Conservation (phyloP, 805 yeast genomes). For the Pichia cabralensis region DNA sequence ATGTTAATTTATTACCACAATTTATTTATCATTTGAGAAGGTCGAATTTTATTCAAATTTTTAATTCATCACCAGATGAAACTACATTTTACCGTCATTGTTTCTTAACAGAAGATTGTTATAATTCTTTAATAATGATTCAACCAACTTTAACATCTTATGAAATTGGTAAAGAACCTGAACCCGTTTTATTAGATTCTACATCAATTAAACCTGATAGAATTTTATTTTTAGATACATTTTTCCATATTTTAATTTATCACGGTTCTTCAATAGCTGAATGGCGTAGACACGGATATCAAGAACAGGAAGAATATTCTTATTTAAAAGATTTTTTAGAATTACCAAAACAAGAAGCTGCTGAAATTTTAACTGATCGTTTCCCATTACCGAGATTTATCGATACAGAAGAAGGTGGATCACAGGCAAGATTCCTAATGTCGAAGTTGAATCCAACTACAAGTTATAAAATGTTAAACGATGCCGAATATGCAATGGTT, state of each 20-base stretch:
- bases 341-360: constrained; percentile 56
- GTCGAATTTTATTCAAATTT: constrained; percentile 54
- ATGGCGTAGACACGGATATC: constrained; percentile 58
- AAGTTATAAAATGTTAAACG: constrained; percentile 29
- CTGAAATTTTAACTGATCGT: constrained; percentile 52
- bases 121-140: constrained; percentile 54
- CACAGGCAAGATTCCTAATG: constrained; percentile 63
- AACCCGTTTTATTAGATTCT: constrained; percentile 56
- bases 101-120: constrained; percentile 50
- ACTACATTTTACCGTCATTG: constrained; percentile 56
- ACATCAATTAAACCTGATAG: constrained; percentile 47
- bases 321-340: constrained; percentile 51
- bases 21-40: constrained; percentile 59
- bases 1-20: constrained; percentile 51
- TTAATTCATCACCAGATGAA: constrained; percentile 66
- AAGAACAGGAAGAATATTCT: constrained; percentile 48
- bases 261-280: constrained; percentile 60
- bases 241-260: constrained; percentile 57
- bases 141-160: constrained; percentile 59
- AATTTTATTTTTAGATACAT: constrained; percentile 53
- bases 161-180: constrained; percentile 48
- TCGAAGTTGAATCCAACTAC: constrained; percentile 63
- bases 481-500: too few relatives aligned
- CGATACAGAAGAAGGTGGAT: constrained; percentile 68
- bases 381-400: constrained; percentile 66